A percentile compares a stretch with the other conserved stretches of the same genome.
Evolutionary conservation across 805 yeast genomes (phyloP).

Genomic region (Candida argentea): DNA sequence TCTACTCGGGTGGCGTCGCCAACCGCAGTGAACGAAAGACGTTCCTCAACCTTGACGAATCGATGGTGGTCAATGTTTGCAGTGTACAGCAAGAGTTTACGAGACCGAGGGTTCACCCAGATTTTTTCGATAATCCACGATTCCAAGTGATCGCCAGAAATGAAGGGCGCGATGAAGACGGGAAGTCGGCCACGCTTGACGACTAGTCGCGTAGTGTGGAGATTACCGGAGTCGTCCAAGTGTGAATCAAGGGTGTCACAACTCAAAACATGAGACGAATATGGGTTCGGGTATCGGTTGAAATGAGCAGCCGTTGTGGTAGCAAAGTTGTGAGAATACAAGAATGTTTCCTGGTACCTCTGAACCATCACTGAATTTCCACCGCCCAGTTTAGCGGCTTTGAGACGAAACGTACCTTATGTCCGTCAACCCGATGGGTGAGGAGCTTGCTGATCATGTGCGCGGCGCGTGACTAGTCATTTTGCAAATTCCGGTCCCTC

Average conservation of each 20-base stretch:
- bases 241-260: conserved; percentile 62
- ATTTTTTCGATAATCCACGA: conserved; percentile 79
- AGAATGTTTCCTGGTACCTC: conserved; percentile 44
- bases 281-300: conserved; percentile 59
- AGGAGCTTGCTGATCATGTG: no score
- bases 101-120: conserved; percentile 51
- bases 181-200: conserved; percentile 78
- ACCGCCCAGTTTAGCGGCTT: no score
- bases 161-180: conserved; percentile 61
- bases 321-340: conserved; percentile 54
- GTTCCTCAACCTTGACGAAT: conserved; percentile 73
- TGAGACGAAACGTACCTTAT: neutral
- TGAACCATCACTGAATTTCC: conserved; percentile 58
- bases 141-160: conserved; percentile 53
- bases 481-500: no score
- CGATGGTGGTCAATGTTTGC: conserved; percentile 77
- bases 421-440: neutral
- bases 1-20: conserved; percentile 41
- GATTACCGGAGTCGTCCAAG: conserved; percentile 52
- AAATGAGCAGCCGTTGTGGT: conserved; percentile 72
- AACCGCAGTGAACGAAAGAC: conserved; percentile 39
- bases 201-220: conserved; percentile 64
- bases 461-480: no score
- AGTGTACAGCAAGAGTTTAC: conserved; percentile 57
- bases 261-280: conserved; percentile 73